phyloP scores from a whole-genome alignment of 148 eudicot genomes.

The Cornus kousa region DNA sequence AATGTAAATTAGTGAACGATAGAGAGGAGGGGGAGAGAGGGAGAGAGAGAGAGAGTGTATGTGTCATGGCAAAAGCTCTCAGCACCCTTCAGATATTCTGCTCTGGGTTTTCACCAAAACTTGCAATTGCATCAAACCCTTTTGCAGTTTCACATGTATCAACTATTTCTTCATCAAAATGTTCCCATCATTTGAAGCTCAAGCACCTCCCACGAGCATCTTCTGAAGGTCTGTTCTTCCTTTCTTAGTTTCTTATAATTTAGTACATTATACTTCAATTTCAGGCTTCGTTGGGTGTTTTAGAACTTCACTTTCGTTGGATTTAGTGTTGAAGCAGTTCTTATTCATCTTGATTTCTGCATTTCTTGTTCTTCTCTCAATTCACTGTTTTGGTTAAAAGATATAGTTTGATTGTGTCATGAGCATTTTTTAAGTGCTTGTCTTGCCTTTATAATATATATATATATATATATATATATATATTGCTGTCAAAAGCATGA shows the following conservation, averaged over 20 bases:
- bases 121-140: conserved; percentile 16
- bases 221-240: conserved; percentile 32
- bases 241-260: neutral
- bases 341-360: neutral
- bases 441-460: too few species aligned
- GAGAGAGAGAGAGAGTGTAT: neutral
- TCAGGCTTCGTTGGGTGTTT: neutral
- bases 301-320: neutral
- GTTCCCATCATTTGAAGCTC: conserved; percentile 21
- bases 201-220: conserved; percentile 31
- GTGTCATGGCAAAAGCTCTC: neutral
- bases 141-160: conserved; percentile 14
- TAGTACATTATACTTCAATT: neutral
- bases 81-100: conserved; percentile 1
- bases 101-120: conserved; percentile 1
- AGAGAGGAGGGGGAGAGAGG: neutral
- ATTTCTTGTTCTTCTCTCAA: neutral
- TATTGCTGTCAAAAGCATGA: neutral
- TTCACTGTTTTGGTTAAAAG: neutral
- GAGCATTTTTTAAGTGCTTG: neutral
- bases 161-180: conserved; percentile 13
- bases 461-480: too few species aligned
- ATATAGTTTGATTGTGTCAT: neutral
- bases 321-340: neutral
- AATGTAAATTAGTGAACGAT: neutral